phyloP scores from a whole-genome alignment of 2,329 filamentous ascomycete genomes.

The Lasiodiplodia gonubiensis region DNA sequence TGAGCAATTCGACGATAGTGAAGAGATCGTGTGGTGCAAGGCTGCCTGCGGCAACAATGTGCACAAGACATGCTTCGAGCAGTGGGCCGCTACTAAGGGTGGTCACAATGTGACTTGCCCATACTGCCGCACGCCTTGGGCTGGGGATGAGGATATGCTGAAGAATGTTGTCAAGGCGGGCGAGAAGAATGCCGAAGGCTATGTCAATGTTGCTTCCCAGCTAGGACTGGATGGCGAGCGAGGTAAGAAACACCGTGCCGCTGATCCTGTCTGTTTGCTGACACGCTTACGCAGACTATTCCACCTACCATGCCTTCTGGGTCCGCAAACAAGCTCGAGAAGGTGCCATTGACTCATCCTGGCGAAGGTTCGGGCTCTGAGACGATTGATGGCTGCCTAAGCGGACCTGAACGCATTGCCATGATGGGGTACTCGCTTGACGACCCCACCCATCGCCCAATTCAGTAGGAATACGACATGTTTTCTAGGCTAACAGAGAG shows the following conservation, averaged over 20 bases:
- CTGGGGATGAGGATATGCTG: conserved; percentile 52
- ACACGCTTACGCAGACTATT: conserved; percentile 31
- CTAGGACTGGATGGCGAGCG: conserved; percentile 62
- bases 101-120: conserved; percentile 60
- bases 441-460: not conserved
- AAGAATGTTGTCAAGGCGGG: conserved; percentile 54
- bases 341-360: conserved; percentile 9
- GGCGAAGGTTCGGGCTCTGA: not conserved
- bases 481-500: not conserved
- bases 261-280: not conserved
- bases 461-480: not conserved
- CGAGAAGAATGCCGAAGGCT: conserved; percentile 57
- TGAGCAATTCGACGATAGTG: conserved; percentile 57
- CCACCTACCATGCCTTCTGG: conserved; percentile 33
- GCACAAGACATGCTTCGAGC: conserved; percentile 57
- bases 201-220: conserved; percentile 66
- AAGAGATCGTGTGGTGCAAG: conserved; percentile 56
- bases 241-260: conserved; percentile 46
- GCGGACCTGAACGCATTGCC: too few species aligned
- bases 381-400: not conserved
- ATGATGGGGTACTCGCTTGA: not conserved
- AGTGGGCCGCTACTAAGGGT: conserved; percentile 48
- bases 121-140: conserved; percentile 65
- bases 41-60: conserved; percentile 63
- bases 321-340: conserved; percentile 29